These are phyloP conservation scores for Pseudohyphozyma bogoriensis DNA, from an alignment of 768 basidiomycete genomes.

Conservation along the genomic window DNA sequence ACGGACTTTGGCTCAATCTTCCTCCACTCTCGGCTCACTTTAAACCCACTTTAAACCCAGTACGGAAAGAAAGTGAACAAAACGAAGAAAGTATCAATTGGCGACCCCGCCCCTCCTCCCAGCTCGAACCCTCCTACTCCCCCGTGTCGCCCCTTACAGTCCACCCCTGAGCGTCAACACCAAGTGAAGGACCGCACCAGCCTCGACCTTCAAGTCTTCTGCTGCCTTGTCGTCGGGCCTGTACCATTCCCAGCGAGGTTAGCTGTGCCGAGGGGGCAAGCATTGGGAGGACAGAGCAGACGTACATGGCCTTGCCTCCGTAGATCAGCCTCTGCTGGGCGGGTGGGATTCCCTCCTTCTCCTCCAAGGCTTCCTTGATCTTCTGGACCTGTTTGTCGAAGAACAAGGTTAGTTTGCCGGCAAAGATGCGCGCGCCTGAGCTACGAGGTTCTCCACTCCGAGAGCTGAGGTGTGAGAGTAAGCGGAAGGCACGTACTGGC, in stretches of 20 bases:
- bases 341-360: conserved; percentile 95
- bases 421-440: no score
- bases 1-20: no score
- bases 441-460: no score
- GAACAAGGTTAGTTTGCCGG: no score
- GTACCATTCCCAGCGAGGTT: not conserved
- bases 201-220: conserved; percentile 66
- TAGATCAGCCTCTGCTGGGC: conserved; percentile 91
- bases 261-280: not conserved
- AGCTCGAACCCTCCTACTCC: no score
- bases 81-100: no score
- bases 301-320: conserved; percentile 80
- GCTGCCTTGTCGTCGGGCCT: conserved; percentile 90
- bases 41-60: no score
- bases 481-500: conserved; percentile 48
- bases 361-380: conserved; percentile 96
- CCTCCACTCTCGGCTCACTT: no score
- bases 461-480: no score
- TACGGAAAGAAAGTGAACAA: no score
- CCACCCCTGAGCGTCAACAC: conserved; percentile 94
- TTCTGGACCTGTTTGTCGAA: conserved; percentile 79
- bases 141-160: no score
- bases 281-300: conserved; percentile 1
- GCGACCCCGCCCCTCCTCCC: no score
- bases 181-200: conserved; percentile 82